Conservation (phyloP, 106 monocot genomes). For the Ottelia alismoides region DNA sequence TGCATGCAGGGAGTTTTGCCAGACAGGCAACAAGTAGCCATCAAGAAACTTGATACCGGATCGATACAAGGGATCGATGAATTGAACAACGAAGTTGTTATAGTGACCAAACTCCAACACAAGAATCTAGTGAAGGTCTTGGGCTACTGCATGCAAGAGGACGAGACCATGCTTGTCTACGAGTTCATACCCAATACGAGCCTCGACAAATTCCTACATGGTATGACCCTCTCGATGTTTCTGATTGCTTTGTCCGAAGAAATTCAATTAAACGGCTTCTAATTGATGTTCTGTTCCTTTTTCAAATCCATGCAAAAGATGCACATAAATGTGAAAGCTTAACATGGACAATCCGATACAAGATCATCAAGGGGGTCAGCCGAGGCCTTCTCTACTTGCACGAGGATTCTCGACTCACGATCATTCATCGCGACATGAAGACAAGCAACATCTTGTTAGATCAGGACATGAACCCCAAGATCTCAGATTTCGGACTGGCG, state of each 20-base stretch:
- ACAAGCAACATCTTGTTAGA: too few species aligned
- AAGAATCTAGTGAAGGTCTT: not conserved
- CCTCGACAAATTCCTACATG: constrained; percentile 6
- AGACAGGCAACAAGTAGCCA: not conserved
- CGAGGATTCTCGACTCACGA: constrained; percentile 7
- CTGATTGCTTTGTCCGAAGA: not conserved
- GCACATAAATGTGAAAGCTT: not conserved
- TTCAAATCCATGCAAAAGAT: not conserved
- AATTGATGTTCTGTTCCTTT: not conserved
- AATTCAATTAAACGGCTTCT: not conserved
- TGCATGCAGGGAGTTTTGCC: not conserved
- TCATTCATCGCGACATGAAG: constrained; percentile 5
- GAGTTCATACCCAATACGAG: constrained; percentile 5
- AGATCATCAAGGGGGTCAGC: constrained; percentile 2
- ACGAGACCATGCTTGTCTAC: constrained; percentile 6
- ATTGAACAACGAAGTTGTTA: constrained; percentile 1
- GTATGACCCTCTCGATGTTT: not conserved
- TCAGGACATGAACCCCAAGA: constrained; percentile 7
- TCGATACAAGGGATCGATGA: not conserved
- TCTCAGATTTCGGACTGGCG: constrained; percentile 6
- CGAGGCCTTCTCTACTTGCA: constrained; percentile 8
- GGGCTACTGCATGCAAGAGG: constrained; percentile 1
- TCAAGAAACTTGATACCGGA: not conserved
- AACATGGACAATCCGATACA: not conserved
- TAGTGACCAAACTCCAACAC: constrained; percentile 4